Base-by-base conservation (phyloP, 202 grass and related monocot genomes). In the Setaria italica region DNA sequence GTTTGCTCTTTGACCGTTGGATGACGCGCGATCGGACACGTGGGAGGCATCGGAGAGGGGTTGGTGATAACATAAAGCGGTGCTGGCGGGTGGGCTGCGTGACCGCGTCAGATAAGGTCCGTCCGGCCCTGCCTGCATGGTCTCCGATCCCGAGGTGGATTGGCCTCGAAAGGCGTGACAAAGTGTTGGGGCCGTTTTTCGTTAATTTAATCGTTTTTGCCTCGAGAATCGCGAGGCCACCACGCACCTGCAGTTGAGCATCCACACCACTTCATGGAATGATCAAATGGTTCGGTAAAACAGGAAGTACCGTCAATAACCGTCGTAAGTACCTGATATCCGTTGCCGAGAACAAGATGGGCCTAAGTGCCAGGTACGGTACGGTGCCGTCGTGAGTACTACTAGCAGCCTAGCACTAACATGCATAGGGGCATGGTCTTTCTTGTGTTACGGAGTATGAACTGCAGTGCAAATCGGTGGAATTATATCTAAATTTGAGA, bases 101-200 rank as follows among this genome's bases (percentile, higher is more conserved):
- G 67, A 57, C 42, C 25, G 57, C 47, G 71, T 51, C 17, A 80
- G 70, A 75, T 81, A 70, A 67, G 25, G 25, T 25, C 25, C 25
- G 25, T 45, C 88, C 57, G 5, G 66, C 20, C 64, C 65, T 80
- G 5, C 39, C 39, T 41, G 85, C 56, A 29, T 0, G 47, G 48
- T 70, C 80, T 80, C 88, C 51, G 83, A 97, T 97, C 94, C 91
- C 92, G n/a, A 97, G 77, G 88, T 71, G 78, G 90, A 94, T 92
- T 89, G 78, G 82, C 85, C 76, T 90, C 43, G 89, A 45, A 6
- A 47, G 50, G 62, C 3, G 89, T 83, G 78, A 80, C 70, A 29
- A 6, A 41, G 39, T 45, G 79, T 2, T 82, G 63, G 62, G 12
- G 19, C 39, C 13, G 41, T 25, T 62, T 49, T 74, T 62, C 25